These are phyloP conservation scores for Metarhizium album DNA, from an alignment of 2,329 filamentous ascomycete genomes.

Conservation along the genomic window DNA sequence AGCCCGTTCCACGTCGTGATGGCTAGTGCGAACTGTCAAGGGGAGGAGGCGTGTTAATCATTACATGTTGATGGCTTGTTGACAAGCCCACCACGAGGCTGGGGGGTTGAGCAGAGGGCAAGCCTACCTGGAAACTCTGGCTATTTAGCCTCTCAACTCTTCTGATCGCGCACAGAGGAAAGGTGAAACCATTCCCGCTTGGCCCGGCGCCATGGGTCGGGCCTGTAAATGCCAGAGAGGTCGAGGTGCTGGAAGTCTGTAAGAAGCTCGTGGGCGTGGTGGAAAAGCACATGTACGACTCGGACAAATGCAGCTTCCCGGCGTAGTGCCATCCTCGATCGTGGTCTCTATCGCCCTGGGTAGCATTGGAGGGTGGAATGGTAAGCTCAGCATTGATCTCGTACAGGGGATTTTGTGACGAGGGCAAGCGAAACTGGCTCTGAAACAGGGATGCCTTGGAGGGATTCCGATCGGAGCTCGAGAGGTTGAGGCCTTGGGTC, in stretches of 20 bases:
- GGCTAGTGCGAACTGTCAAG: slow-evolving; percentile 66
- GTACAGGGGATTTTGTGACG: slow-evolving; percentile 83
- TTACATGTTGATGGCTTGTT: neutral
- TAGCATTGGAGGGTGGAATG: slow-evolving; percentile 62
- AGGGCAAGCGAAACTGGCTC: slow-evolving; percentile 89
- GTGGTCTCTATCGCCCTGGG: slow-evolving; percentile 59
- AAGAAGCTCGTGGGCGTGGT: slow-evolving; percentile 84
- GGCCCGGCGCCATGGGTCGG: slow-evolving; percentile 89
- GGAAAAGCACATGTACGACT: slow-evolving; percentile 93
- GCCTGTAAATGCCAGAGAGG: slow-evolving; percentile 77
- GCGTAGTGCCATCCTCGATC: slow-evolving; percentile 78
- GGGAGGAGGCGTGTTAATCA: neutral
- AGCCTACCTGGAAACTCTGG: slow-evolving; percentile 62
- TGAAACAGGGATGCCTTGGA: slow-evolving; percentile 91
- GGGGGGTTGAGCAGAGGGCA: neutral
- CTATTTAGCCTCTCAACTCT: slow-evolving; percentile 89
- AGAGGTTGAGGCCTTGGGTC: slow-evolving; percentile 62
- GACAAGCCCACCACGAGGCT: neutral
- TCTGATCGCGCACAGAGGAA: slow-evolving; percentile 83
- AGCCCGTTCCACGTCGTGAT: slow-evolving; percentile 91
- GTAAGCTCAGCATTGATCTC: slow-evolving; percentile 96
- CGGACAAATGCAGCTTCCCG: slow-evolving; percentile 86
- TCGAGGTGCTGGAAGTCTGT: slow-evolving; percentile 64
- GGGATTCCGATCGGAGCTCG: slow-evolving; percentile 66
- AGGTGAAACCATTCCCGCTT: slow-evolving; percentile 88